phyloP scores from a whole-genome alignment of 2,329 filamentous ascomycete species.

The Aspergillus sp. region DNA sequence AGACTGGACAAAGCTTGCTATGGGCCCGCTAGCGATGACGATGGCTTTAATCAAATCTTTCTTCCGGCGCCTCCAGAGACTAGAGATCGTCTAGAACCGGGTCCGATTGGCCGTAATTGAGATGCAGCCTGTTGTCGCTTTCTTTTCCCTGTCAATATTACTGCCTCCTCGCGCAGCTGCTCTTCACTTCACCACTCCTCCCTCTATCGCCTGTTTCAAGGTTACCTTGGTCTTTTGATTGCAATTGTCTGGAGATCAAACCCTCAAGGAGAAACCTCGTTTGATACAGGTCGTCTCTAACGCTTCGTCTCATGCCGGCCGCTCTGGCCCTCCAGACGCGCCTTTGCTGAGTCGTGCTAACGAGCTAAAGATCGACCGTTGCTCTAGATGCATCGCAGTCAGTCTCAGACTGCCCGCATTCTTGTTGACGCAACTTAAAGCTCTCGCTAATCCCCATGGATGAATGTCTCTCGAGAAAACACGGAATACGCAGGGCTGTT shows the following conservation, averaged over 20 bases:
- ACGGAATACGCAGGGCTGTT: constrained; percentile 18
- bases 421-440: constrained; percentile 8
- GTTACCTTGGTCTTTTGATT: not conserved
- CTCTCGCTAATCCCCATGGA: constrained; percentile 18
- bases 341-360: constrained; percentile 14
- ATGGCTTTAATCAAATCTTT: constrained; percentile 14
- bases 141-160: not conserved
- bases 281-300: not conserved
- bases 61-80: constrained; percentile 3
- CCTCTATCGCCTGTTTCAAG: not conserved
- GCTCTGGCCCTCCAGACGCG: constrained; percentile 9
- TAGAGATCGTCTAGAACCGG: constrained; percentile 13
- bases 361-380: constrained; percentile 17
- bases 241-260: not conserved
- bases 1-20: constrained; percentile 14
- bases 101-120: constrained; percentile 10
- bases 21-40: constrained; percentile 11
- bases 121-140: constrained; percentile 18
- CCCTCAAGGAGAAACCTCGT: not conserved
- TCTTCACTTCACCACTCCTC: not conserved
- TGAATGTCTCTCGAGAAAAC: constrained; percentile 15
- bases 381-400: constrained; percentile 19
- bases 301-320: constrained; percentile 13
- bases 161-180: constrained; percentile 3
- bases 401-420: constrained; percentile 12